phyloP scores from a whole-genome alignment of 2,329 filamentous ascomycete species.

The Alternaria sp. region DNA sequence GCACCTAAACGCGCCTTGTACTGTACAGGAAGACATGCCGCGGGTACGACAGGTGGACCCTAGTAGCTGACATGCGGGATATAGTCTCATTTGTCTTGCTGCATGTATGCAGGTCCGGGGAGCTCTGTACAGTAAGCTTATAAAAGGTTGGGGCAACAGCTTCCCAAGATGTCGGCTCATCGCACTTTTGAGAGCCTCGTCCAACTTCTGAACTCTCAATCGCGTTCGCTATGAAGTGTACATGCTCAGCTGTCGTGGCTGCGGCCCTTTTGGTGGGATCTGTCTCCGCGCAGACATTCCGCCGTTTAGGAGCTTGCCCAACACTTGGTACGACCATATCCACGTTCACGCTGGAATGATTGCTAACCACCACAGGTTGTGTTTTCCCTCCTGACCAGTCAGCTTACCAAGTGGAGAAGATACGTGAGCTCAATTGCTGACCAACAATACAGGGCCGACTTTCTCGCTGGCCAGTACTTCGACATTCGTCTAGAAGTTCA shows the following conservation, averaged over 20 bases:
- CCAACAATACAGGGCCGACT: constrained; percentile 67
- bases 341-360: no score
- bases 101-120: constrained; percentile 35
- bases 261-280: constrained; percentile 41
- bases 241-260: constrained; percentile 38
- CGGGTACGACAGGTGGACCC: constrained; percentile 26
- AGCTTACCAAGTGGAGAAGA: constrained; percentile 28
- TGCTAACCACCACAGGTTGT: constrained; percentile 38
- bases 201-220: constrained; percentile 22
- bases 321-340: constrained; percentile 52
- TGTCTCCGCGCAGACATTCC: constrained; percentile 62
- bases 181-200: constrained; percentile 31
- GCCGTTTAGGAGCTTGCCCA: constrained; percentile 64
- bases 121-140: constrained; percentile 37
- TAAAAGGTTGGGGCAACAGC: constrained; percentile 40
- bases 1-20: constrained; percentile 20
- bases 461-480: constrained; percentile 83
- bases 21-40: constrained; percentile 23
- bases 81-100: constrained; percentile 16
- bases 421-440: constrained; percentile 15
- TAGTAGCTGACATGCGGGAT: constrained; percentile 17
- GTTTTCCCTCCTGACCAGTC: constrained; percentile 67
- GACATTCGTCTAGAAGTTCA: constrained; percentile 85
- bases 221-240: constrained; percentile 43
- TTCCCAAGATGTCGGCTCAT: constrained; percentile 26